Evolutionary conservation across 441 rosid genomes (phyloP), one percentile per base, ranked within the genome.

Genomic region (Aleurites moluccanus): DNA sequence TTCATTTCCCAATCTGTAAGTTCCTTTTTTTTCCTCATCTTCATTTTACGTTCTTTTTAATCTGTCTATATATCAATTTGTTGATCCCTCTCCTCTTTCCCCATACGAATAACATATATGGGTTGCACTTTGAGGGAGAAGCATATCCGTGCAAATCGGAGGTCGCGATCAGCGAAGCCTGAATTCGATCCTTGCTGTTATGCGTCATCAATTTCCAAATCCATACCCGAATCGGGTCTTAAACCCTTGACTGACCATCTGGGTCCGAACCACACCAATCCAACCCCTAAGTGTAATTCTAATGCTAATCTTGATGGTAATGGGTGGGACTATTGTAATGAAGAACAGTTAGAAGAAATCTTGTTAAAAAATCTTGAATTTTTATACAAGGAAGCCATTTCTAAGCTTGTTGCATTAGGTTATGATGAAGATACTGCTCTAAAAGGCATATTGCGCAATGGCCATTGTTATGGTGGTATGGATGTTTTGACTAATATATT

Each of bases 401-500:
- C 90, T 25, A 89, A 91, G 90, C 90, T 95, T 70, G 83, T 88
- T 74, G 77, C 77, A 0, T 80, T 88, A 74, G 98, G 97, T 50
- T 91, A 92, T 69, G 91, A 83, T 69, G 93, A 86, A 75, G 97
- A 88, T 66, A 87, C 81, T 59, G 94, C 96, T 2, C 80, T 90
- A 28, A 87, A 83, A 80, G 97, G 93, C 11, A 80, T 91, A 25
- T 80, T 93, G 86, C 84, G 88, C 13, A 87, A 88, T 70, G 96
- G 99, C 21, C 88, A 88, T 73, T 89, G 95, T 73, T 91, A 88
- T 78, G 97, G 99, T 49, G 97, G 87, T 40, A 88, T 83, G 97
- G 99, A 93, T 87, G 93, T 89, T 65, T 79, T 90, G 79, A 86
- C 92, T 9, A 95, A 90, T 78, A 89, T 93, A 30, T 63, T 95